Conservation (phyloP, 192 early-diverging fungal genomes). For the Backusella westeae region DNA sequence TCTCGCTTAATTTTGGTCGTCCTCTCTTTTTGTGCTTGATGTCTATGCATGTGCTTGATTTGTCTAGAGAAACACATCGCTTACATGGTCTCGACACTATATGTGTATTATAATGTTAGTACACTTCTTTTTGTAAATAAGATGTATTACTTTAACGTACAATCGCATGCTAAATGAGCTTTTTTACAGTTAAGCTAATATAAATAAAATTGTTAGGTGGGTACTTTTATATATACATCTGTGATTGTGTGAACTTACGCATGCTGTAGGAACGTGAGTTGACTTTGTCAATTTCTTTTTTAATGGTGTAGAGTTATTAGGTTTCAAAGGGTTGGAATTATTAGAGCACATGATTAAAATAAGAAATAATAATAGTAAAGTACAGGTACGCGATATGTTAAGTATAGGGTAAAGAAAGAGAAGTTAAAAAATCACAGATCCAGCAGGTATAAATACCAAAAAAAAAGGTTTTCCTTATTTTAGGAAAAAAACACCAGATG, state of each 20-base stretch:
- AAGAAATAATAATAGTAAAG: background rate
- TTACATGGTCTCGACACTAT: constrained; percentile 75
- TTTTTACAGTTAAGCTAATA: constrained; percentile 73
- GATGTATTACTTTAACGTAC: constrained; percentile 43
- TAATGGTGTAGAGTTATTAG: constrained; percentile 4
- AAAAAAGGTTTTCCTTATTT: background rate
- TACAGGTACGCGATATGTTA: background rate
- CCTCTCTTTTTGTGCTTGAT: constrained; percentile 87
- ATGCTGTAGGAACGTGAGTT: constrained; percentile 82
- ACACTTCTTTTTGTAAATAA: background rate
- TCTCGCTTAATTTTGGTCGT: constrained; percentile 72
- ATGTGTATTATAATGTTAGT: constrained; percentile 4
- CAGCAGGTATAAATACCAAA: background rate
- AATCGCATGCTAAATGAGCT: constrained; percentile 85
- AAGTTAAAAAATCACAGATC: background rate
- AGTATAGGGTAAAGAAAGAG: background rate
- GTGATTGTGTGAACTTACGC: constrained; percentile 36
- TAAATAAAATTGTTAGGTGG: background rate
- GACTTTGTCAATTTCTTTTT: constrained; percentile 49
- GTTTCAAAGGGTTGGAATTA: background rate
- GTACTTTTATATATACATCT: background rate
- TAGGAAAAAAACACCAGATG: background rate
- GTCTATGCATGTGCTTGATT: constrained; percentile 75
- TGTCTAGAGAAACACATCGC: constrained; percentile 71
- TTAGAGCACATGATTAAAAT: background rate